Conservation (phyloP, 2,329 filamentous ascomycete genomes). For the Neobulgaria alba region DNA sequence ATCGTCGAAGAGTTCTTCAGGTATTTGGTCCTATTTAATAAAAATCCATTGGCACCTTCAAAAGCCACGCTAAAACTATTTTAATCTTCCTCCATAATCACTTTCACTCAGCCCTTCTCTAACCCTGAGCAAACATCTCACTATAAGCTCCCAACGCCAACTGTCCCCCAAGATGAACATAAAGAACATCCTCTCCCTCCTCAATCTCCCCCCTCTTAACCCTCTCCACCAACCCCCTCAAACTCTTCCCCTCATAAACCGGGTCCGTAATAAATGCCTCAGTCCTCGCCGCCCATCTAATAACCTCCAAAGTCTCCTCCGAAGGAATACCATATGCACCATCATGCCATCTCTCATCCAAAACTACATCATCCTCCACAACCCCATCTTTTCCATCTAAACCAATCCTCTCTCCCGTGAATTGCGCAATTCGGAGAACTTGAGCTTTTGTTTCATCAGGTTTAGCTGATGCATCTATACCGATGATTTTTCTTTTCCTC, state of each 20-base stretch:
- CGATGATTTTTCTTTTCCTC: constrained; percentile 47
- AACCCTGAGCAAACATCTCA: constrained; percentile 9
- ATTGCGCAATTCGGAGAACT: constrained; percentile 56
- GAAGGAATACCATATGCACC: constrained; percentile 61
- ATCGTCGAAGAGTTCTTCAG: too few species aligned
- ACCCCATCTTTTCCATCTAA: constrained; percentile 50
- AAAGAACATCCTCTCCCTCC: constrained; percentile 54
- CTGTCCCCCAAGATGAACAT: constrained; percentile 64
- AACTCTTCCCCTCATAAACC: constrained; percentile 68
- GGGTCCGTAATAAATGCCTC: constrained; percentile 70
- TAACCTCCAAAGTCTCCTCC: constrained; percentile 55
- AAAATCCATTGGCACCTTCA: too few species aligned
- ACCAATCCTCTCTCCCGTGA: constrained; percentile 55
- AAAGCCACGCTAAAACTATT: too few species aligned
- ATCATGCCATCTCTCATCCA: constrained; percentile 59
- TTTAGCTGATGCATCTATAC: constrained; percentile 57
- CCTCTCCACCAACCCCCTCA: constrained; percentile 64
- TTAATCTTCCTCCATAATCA: too few species aligned
- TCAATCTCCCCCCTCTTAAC: constrained; percentile 52
- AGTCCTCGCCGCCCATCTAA: constrained; percentile 57
- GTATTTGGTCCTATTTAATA: too few species aligned
- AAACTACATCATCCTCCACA: constrained; percentile 49
- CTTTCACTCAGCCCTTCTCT: not conserved
- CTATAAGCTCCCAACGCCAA: constrained; percentile 59
- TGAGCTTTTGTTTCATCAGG: constrained; percentile 54